A percentile compares a stretch with the other conserved stretches of the same genome.
These are phyloP conservation scores for Fusarium fracticaudum DNA, from an alignment of 2,329 filamentous ascomycete species.

Conservation along the genomic window DNA sequence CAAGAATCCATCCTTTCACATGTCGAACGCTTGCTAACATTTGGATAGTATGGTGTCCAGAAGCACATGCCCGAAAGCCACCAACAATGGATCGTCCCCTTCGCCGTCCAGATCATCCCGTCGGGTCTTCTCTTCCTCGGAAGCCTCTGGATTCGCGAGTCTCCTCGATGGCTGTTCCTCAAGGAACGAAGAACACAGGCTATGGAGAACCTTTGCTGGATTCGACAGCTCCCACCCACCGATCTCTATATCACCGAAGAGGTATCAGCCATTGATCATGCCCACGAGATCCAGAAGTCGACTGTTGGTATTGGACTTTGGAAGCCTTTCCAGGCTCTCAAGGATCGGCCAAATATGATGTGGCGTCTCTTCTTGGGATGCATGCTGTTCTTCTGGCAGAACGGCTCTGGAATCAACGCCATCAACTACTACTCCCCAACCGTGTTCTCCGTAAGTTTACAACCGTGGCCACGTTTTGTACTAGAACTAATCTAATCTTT, in stretches of 20 bases:
- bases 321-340: constrained; percentile 36
- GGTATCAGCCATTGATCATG: constrained; percentile 31
- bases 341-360: constrained; percentile 55
- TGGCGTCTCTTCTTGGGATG: constrained; percentile 71
- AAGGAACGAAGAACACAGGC: constrained; percentile 62
- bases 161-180: constrained; percentile 68
- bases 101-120: constrained; percentile 66
- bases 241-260: constrained; percentile 54
- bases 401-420: constrained; percentile 61
- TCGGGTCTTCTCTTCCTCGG: constrained; percentile 60
- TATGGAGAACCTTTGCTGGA: constrained; percentile 62
- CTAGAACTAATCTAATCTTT: not conserved
- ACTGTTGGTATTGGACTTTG: constrained; percentile 60
- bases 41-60: constrained; percentile 20
- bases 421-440: constrained; percentile 41
- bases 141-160: constrained; percentile 61
- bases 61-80: constrained; percentile 32
- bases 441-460: constrained; percentile 22
- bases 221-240: constrained; percentile 58
- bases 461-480: accelerated
- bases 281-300: constrained; percentile 66
- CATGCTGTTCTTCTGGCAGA: constrained; percentile 74
- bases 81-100: constrained; percentile 58
- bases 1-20: accelerated
- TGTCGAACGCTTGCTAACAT: not conserved